Evolutionary conservation across 2,329 filamentous ascomycete species (phyloP).

Genomic region (Tolypocladium inflatum): DNA sequence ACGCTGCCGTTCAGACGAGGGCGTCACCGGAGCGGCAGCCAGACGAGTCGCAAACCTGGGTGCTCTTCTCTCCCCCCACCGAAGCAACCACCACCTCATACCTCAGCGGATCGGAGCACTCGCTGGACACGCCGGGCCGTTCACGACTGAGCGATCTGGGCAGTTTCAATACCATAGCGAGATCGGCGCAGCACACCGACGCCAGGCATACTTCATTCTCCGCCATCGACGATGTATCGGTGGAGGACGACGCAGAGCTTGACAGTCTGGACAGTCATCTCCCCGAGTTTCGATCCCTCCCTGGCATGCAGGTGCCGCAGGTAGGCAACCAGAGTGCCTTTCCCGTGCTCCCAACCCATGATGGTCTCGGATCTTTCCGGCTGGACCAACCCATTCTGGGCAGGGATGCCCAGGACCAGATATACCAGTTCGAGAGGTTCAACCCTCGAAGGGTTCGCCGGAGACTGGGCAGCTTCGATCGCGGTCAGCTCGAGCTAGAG

Average conservation of each 20-base stretch:
- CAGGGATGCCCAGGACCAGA: constrained; percentile 62
- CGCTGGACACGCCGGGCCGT: constrained; percentile 55
- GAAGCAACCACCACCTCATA: constrained; percentile 55
- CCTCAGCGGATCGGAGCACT: constrained; percentile 56
- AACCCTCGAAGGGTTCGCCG: constrained; percentile 60
- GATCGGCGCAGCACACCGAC: constrained; percentile 43
- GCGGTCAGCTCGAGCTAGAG: constrained; percentile 40
- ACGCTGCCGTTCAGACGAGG: constrained; percentile 12
- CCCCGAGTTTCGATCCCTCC: constrained; percentile 69
- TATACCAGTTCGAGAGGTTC: constrained; percentile 83
- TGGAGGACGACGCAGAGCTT: constrained; percentile 66
- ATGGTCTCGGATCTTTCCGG: constrained; percentile 82
- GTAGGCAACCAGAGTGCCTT: constrained; percentile 34
- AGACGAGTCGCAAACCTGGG: constrained; percentile 85
- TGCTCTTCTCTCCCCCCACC: constrained; percentile 77
- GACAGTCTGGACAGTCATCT: constrained; percentile 91
- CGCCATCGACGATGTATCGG: constrained; percentile 25
- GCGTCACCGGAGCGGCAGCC: constrained; percentile 25
- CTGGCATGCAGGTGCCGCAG: constrained; percentile 17
- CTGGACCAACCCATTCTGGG: constrained; percentile 46
- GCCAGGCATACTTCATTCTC: constrained; percentile 28
- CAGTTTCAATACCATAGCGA: constrained; percentile 61
- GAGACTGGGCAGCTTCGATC: constrained; percentile 42
- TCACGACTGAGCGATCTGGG: constrained; percentile 74
- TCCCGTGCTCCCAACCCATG: constrained; percentile 79